Conservation (phyloP, 306 rosid genomes). For the Vigna hirtella region DNA sequence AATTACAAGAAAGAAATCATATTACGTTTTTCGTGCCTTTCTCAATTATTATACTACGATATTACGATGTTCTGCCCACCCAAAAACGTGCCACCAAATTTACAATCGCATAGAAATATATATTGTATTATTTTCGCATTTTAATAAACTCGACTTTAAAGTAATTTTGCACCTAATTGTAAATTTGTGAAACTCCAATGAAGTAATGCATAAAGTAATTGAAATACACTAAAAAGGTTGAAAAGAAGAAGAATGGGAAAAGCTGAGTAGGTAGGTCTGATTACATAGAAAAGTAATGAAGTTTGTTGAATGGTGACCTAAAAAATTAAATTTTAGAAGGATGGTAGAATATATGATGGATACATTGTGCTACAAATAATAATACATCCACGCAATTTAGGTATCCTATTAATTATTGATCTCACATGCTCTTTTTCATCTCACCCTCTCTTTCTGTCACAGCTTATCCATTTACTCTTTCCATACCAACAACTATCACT, state of each 20-base stretch:
- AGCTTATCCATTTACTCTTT: no score
- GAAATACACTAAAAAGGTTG: no score
- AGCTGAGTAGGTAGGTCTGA: conserved; percentile 3
- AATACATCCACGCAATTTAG: background rate
- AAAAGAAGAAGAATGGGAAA: background rate
- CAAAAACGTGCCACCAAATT: background rate
- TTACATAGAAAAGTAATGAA: background rate
- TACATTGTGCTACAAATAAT: conserved; percentile 44
- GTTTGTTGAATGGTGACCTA: conserved; percentile 53
- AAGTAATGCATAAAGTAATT: no score
- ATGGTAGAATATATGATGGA: conserved; percentile 51
- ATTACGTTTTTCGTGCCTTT: no score
- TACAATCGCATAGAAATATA: no score
- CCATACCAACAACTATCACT: background rate
- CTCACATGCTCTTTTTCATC: no score
- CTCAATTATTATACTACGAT: no score
- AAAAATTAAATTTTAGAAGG: conserved; percentile 54
- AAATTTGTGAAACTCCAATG: background rate
- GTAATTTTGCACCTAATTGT: background rate
- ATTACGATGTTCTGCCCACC: no score
- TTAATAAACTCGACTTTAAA: background rate
- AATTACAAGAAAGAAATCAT: no score
- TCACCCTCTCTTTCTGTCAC: no score
- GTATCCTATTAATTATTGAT: background rate
- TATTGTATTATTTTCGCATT: no score